A percentile compares a stretch with the other conserved stretches of the same genome.
Conservation (phyloP, 1,284 basidiomycete genomes). For the Ganoderma multipileum region DNA sequence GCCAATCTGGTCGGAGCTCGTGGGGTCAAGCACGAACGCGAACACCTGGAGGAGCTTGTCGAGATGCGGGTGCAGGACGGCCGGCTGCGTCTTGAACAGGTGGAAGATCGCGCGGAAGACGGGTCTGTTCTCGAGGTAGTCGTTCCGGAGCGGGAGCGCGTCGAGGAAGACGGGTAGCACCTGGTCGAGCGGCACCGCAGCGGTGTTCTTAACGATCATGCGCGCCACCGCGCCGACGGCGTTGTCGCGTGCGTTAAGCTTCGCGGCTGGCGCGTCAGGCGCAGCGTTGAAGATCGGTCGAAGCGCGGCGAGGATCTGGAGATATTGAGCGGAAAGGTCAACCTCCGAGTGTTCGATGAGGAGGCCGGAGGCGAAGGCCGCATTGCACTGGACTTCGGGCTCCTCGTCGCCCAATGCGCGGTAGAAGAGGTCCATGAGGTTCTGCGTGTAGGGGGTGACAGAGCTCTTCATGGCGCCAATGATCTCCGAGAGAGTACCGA, state of each 20-base stretch:
- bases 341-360: slow-evolving; percentile 88
- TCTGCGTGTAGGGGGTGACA: slow-evolving; percentile 87
- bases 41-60: slow-evolving; percentile 88
- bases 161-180: slow-evolving; percentile 87
- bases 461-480: slow-evolving; percentile 91
- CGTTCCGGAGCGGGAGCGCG: slow-evolving; percentile 88
- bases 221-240: slow-evolving; percentile 93
- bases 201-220: slow-evolving; percentile 84
- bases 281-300: slow-evolving; percentile 83
- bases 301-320: slow-evolving; percentile 81
- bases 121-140: slow-evolving; percentile 89
- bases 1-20: slow-evolving; percentile 73
- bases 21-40: slow-evolving; percentile 84
- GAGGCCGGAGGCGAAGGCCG: slow-evolving; percentile 93
- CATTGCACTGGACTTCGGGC: slow-evolving; percentile 94
- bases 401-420: slow-evolving; percentile 87
- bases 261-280: slow-evolving; percentile 64
- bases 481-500: slow-evolving; percentile 95
- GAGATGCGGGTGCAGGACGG: slow-evolving; percentile 77
- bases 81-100: slow-evolving; percentile 81
- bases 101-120: slow-evolving; percentile 92
- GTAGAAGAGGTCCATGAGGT: slow-evolving; percentile 86
- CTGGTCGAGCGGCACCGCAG: slow-evolving; percentile 89
- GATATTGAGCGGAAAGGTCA: slow-evolving; percentile 88
- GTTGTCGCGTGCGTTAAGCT: slow-evolving; percentile 93